Conservation (phyloP, 2,329 filamentous ascomycete genomes). For the Trichoderma hamatum region DNA sequence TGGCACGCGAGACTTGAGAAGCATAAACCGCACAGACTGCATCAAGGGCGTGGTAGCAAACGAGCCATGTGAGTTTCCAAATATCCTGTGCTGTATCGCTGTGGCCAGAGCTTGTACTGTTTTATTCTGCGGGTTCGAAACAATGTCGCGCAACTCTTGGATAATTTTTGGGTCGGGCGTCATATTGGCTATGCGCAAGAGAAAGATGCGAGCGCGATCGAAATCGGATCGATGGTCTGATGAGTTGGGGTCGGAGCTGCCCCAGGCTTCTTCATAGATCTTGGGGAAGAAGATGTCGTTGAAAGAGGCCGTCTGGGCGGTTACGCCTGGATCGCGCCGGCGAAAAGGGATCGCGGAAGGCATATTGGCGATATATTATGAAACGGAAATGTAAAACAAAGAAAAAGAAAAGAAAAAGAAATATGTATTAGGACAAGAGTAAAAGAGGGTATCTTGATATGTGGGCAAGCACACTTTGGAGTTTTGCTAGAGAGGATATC, state of each 20-base stretch:
- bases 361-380: not conserved
- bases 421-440: not conserved
- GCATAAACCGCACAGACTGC: constrained; percentile 41
- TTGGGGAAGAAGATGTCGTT: constrained; percentile 40
- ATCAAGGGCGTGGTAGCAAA: constrained; percentile 39
- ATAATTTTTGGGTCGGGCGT: constrained; percentile 33
- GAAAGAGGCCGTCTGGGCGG: constrained; percentile 16
- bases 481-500: not conserved
- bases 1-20: constrained; percentile 37
- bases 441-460: not conserved
- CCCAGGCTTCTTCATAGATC: constrained; percentile 41
- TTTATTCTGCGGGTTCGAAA: constrained; percentile 33
- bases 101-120: constrained; percentile 36
- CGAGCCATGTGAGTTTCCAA: constrained; percentile 36
- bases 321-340: constrained; percentile 22
- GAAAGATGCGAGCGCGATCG: constrained; percentile 39
- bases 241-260: constrained; percentile 26
- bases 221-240: constrained; percentile 35
- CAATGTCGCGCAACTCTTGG: constrained; percentile 36
- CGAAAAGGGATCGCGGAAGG: constrained; percentile 24
- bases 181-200: constrained; percentile 38
- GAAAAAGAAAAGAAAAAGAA: not conserved
- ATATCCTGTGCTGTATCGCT: constrained; percentile 36
- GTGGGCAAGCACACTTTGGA: not conserved
- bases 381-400: not conserved